Percentiles rank a stretch among this genome's conserved stretches.
These are phyloP conservation scores for Peniophora sp. DNA, from an alignment of 1,284 basidiomycete genomes.

Conservation along the genomic window DNA sequence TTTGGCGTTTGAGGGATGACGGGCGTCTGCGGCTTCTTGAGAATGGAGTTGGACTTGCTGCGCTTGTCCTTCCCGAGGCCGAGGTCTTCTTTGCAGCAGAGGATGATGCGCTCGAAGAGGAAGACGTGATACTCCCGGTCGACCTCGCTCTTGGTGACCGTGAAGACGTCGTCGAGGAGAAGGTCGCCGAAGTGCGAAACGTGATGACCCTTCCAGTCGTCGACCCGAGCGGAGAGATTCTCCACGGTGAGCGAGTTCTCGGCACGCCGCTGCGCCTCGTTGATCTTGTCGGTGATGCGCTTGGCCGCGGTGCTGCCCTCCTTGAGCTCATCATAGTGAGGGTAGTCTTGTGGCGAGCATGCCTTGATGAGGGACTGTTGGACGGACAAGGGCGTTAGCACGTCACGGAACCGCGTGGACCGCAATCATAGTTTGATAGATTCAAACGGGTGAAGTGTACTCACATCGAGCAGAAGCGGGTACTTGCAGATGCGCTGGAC, in stretches of 20 bases:
- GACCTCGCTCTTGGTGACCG: constrained; percentile 93
- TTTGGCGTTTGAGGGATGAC: constrained; percentile 33
- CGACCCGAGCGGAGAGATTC: constrained; percentile 84
- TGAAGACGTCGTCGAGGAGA: constrained; percentile 90
- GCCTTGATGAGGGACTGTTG: constrained; percentile 72
- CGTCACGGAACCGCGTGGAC: constrained; percentile 9
- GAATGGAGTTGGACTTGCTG: constrained; percentile 67
- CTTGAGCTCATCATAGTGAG: constrained; percentile 76
- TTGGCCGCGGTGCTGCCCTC: constrained; percentile 82
- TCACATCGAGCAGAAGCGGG: constrained; percentile 54
- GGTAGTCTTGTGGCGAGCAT: constrained; percentile 56
- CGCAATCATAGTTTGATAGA: constrained; percentile 5
- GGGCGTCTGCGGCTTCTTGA: constrained; percentile 59
- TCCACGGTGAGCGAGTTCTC: constrained; percentile 86
- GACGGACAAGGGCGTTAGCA: constrained; percentile 3
- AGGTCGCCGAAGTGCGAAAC: constrained; percentile 90
- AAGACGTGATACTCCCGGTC: constrained; percentile 99
- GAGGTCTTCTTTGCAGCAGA: constrained; percentile 90
- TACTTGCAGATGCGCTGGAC: constrained; percentile 78
- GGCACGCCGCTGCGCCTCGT: constrained; percentile 86
- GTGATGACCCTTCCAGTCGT: constrained; percentile 99
- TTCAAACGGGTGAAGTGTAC: constrained; percentile 12
- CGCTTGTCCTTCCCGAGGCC: constrained; percentile 47
- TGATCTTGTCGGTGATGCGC: constrained; percentile 92
- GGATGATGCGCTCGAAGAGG: constrained; percentile 96